Conservation (phyloP, 768 basidiomycete species). For the Flagelloscypha sp. region DNA sequence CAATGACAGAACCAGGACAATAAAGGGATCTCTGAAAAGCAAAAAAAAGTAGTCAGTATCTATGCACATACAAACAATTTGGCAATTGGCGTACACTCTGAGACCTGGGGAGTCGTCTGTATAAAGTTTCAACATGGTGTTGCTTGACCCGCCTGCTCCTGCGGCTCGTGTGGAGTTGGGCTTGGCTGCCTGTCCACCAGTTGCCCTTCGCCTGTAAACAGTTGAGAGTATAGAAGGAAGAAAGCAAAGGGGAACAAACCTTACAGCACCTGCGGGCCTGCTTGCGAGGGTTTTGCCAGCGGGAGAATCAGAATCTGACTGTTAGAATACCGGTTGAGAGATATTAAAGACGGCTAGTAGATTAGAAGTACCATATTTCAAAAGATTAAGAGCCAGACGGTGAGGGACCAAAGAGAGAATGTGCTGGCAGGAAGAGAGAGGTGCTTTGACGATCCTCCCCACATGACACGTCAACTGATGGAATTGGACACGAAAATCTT, state of each 20-base stretch:
- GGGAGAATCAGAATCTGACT: conserved; percentile 80
- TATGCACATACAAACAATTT: conserved; percentile 6
- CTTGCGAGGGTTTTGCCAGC: conserved; percentile 32
- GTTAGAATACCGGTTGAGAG: conserved; percentile 4
- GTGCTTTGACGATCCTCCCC: neutral
- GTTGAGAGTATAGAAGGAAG: conserved; percentile 1
- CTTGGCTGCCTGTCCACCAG: conserved; percentile 51
- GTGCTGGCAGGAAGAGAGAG: neutral
- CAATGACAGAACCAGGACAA: conserved; percentile 90
- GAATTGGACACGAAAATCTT: conserved; percentile 7
- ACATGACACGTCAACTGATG: conserved; percentile 3
- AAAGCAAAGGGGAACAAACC: conserved; percentile 51
- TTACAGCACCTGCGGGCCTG: conserved; percentile 73
- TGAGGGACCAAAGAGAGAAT: neutral
- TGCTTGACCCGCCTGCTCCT: conserved; percentile 91
- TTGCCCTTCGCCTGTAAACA: conserved; percentile 59
- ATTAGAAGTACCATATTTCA: conserved; percentile 27
- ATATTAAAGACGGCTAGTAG: neutral
- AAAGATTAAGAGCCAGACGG: conserved; percentile 8
- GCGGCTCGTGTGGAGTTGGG: conserved; percentile 88
- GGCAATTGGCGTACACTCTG: conserved; percentile 69
- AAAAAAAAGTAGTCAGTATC: conserved; percentile 2
- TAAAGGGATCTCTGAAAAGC: conserved; percentile 78
- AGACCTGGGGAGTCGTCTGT: conserved; percentile 97
- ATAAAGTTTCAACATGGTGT: conserved; percentile 98